These are phyloP conservation scores for Epichloe festucae DNA, from an alignment of 2,329 filamentous ascomycete genomes.

Conservation along the genomic window DNA sequence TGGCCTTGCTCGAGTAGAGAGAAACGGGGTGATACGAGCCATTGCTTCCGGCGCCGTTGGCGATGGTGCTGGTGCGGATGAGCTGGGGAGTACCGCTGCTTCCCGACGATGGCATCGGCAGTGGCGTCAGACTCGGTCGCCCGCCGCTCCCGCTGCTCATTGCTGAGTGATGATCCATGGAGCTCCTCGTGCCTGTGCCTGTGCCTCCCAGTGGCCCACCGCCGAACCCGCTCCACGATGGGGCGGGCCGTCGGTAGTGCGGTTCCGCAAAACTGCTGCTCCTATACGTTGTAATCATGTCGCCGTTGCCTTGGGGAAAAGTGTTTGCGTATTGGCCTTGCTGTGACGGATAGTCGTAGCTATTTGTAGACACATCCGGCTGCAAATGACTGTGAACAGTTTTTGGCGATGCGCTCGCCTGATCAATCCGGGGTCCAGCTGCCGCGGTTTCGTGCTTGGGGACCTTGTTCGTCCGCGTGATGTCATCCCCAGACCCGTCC, in stretches of 20 bases:
- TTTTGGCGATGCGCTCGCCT: conserved; percentile 30
- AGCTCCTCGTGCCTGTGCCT: conserved; percentile 22
- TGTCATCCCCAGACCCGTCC: conserved; percentile 34
- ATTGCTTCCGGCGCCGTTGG: conserved; percentile 22
- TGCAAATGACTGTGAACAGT: conserved; percentile 24
- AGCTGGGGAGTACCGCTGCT: conserved; percentile 30
- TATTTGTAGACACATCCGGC: conserved; percentile 29
- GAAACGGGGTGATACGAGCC: conserved; percentile 63
- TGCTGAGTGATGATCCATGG: conserved; percentile 30
- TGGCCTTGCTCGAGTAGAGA: conserved; percentile 72
- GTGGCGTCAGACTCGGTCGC: conserved; percentile 33
- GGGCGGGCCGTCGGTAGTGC: conserved; percentile 26
- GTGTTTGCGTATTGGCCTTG: conserved; percentile 25
- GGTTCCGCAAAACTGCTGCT: conserved; percentile 37
- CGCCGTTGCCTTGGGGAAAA: conserved; percentile 31
- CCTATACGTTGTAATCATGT: conserved; percentile 44
- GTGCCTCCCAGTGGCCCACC: conserved; percentile 21
- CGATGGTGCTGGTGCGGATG: conserved; percentile 43
- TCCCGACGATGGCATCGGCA: conserved; percentile 33
- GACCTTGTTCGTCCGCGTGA: conserved; percentile 25
- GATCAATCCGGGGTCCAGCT: conserved; percentile 24
- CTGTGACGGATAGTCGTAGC: conserved; percentile 32
- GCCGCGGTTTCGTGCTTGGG: conserved; percentile 24
- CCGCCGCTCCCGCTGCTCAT: conserved; percentile 23
- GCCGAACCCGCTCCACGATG: conserved; percentile 30